Percentiles rank a stretch among this genome's conserved stretches.
Evolutionary conservation across 257 asterid species (phyloP).

Genomic region (Solanum dulcamara): DNA sequence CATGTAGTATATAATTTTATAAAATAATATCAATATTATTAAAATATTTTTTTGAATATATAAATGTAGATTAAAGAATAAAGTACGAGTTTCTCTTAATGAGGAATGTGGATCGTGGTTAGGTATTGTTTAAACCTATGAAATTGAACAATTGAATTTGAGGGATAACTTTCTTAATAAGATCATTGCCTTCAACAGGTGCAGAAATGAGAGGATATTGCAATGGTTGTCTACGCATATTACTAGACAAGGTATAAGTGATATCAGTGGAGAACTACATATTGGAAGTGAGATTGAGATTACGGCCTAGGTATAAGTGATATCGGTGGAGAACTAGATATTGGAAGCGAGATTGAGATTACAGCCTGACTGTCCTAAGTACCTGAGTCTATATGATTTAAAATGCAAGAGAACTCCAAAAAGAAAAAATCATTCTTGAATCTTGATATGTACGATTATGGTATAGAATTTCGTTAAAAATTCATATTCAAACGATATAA

Average conservation of each 20-base stretch:
- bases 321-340: background rate
- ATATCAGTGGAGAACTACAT: background rate
- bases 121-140: background rate
- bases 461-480: no score
- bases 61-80: background rate
- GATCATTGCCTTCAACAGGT: accelerated
- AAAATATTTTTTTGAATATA: background rate
- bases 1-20: background rate
- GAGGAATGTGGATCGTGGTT: background rate
- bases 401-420: no score
- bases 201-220: background rate
- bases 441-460: no score
- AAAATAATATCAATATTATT: background rate
- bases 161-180: background rate
- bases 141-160: background rate
- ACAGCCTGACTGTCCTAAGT: no score
- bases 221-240: background rate
- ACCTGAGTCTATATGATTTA: no score
- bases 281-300: accelerated
- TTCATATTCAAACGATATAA: no score
- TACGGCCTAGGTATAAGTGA: accelerated
- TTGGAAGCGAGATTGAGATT: accelerated
- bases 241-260: background rate
- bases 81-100: background rate
- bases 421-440: no score